Evolutionary conservation across 139 green algal species (phyloP), one percentile per base, ranked within the genome.

Genomic region (Chlorella sorokiniana): DNA sequence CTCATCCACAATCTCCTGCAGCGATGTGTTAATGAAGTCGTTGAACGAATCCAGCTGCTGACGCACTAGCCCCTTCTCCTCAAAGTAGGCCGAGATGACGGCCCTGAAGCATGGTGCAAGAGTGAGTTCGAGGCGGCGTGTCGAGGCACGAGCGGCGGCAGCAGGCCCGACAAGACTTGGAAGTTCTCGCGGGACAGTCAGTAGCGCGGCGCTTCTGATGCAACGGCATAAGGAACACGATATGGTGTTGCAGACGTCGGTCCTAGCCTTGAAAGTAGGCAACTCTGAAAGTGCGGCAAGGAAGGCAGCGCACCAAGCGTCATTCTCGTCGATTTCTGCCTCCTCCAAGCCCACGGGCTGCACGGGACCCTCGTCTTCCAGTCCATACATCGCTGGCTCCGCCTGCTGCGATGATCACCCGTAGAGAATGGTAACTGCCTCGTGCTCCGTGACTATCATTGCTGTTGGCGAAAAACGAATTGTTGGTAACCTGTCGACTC

Each of bases 1-100:
- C 61, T 95, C 92, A 27, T 94, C 91, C 64, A 95, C 86, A 67
- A 94, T 93, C 41, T 96, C 91, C 91, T 97, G 95, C 83, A 98
- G 97, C 45, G 91, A 97, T 48, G 85, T 91, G 86, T 97, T 95
- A 54, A 98, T 91, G 84, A 99, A 99, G 85, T 99, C 94, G 69
- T 98, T 97, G 90, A 99, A 99, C 1, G 94, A 98, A 86, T 99
- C 97, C 61, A 99, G 91, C 91, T 99, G 97, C 92, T 99, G 97
- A 23, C 95, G 90, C 40, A 99, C 97, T 2, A 99, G 88, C 35
- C 95, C 95, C 82, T 99, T 98, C 68, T 97, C 92, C 69, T 97
- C 92, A 73, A 99, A 99, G 65, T 98, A 99, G 3, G 93, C 88
- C 11, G 79, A 89, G 79, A 98, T 97, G n/a, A 98, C 94, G 16